Base-by-base conservation (phyloP, 2,329 filamentous ascomycete genomes). In the Calonectria pteridis region DNA sequence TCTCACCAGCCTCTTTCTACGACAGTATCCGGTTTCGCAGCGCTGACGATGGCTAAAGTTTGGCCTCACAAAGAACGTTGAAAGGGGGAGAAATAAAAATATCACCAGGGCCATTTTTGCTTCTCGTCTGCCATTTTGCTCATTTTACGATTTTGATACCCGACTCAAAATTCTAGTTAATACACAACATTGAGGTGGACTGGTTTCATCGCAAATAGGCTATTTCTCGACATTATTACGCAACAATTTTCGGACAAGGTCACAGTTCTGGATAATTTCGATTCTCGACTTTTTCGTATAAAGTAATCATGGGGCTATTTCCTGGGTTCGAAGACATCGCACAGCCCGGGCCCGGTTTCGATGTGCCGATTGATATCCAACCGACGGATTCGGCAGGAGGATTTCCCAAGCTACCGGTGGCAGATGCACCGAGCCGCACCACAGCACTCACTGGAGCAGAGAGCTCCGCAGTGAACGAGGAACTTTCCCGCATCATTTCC, bases 21-120 rank as follows among this genome's bases (percentile, higher is more conserved):
- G 69, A 68, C 72, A 71, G n/a, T 33, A 75, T 64, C 77, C 77
- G 77, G 77, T 79, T 79, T 79, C 77, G 77, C 69, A 70, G 74
- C 64, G 72, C 33, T 18, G 33, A 20, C 33, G 29, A 23, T 33
- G 29, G n/a, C 16, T 13, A 23, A 29, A 59, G 14, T 23, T 46
- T 16, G 35, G 71, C 58, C 40, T 65, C 66, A 20, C 20, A 20
- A 59, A 40, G 28, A 16, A 51, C 9, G 13, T 11, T 26, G 43
- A 33, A 33, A 37, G 31, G 20, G 28, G 23, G 7, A 18, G 9
- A 11, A 29, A n/a, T 26, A 37, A 55, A 59, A 50, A 29, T 4
- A 14, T 37, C 35, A 11, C 1, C 1, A 2, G n/a, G 18, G 26
- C 20, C 55, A 14, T 64, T 63, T 53, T 40, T 23, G 26, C 18